Evolutionary conservation across 495 filamentous ascomycete species (phyloP), one percentile per base, ranked within the genome.

Genomic region (Alectoria sarmentosa): DNA sequence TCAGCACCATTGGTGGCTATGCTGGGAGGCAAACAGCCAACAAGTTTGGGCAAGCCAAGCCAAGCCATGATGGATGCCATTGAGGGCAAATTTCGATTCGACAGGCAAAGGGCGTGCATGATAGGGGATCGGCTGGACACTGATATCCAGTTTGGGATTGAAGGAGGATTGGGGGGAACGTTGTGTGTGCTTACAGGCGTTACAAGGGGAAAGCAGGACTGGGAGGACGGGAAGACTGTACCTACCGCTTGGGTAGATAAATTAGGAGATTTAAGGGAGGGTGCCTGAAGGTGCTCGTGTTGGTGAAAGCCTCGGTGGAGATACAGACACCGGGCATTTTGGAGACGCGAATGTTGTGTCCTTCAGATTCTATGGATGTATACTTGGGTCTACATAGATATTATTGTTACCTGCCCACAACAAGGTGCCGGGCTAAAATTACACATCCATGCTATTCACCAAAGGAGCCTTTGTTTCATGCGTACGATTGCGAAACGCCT

Each of bases 61-160:
- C 90, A 96, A 78, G 92, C 92, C 15, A 98, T 98, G 94, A 96
- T 98, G 94, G 92, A 97, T 76, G 90, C 95, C 10, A 88, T 98
- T 70, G 93, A 98, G 79, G 93, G 93, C 39, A 96, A 93, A 76
- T 96, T 97, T 72, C 78, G 83, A 62, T 88, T 98, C 60, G 90
- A 98, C 72, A 84, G 91, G 46, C 85, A 79, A 55, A 85, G 84
- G 59, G 86, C 95, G 3, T 98, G 95, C 73, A 99, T 99, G 95
- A 85, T 99, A 37, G 94, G 94, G 7, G 94, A 99, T 76, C 83
- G 94, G 48, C 80, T 94, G 58, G 88, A 98, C 73, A 99, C 94
- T 1, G 94, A 99, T 80, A 97, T 99, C 69, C 84, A 87, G 69
- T 99, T 99, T 75, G 94, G 94, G 15, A 80, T 96, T 66, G 89